A percentile compares a stretch with the other conserved stretches of the same genome.
Evolutionary conservation across 345 rosid genomes (phyloP).

Genomic region (Acer negundo): DNA sequence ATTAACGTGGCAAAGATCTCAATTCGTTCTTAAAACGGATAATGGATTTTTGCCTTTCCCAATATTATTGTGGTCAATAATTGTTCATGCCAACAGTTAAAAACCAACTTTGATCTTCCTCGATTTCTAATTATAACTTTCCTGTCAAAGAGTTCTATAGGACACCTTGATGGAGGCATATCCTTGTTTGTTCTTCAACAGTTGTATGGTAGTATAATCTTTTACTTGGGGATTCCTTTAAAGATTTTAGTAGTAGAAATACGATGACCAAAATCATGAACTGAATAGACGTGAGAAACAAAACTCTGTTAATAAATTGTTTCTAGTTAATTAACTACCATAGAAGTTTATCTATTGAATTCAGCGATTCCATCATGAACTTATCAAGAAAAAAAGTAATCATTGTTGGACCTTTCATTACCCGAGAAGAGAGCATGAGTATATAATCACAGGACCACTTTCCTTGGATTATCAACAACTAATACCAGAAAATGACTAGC

Average conservation of each 20-base stretch:
- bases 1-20: too few relatives aligned
- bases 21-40: too few relatives aligned
- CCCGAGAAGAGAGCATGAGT: neutral
- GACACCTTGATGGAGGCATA: neutral
- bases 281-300: neutral
- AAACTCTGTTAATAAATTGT: constrained; percentile 4
- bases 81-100: too few relatives aligned
- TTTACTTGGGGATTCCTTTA: neutral
- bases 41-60: too few relatives aligned
- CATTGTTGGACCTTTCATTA: neutral
- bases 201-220: neutral
- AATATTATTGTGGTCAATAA: too few relatives aligned
- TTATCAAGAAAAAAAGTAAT: neutral
- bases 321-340: neutral
- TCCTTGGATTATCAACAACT: neutral
- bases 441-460: neutral
- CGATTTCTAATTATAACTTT: too few relatives aligned
- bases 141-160: too few relatives aligned
- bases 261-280: neutral
- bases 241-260: neutral
- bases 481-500: neutral
- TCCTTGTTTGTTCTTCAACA: neutral
- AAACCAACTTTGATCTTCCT: too few relatives aligned
- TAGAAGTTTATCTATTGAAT: neutral
- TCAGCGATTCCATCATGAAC: neutral